phyloP scores from a whole-genome alignment of 352 stramenopile genomes.

The Phytophthora cactorum region DNA sequence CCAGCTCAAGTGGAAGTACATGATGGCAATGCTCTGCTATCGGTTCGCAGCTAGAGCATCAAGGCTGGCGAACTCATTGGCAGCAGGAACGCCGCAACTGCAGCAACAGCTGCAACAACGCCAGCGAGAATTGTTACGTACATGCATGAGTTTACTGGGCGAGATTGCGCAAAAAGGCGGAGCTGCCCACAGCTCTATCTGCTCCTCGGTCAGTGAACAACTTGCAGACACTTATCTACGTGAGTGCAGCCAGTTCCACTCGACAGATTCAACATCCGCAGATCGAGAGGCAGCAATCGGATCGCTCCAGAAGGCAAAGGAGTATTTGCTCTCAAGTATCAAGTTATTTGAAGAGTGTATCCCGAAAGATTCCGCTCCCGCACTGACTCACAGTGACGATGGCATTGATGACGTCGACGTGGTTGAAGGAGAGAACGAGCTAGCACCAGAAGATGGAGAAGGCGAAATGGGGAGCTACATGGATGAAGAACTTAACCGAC shows the following conservation, averaged over 20 bases:
- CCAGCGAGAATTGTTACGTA: slow-evolving; percentile 77
- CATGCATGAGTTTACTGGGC: slow-evolving; percentile 74
- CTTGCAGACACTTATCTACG: slow-evolving; percentile 84
- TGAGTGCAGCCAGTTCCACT: slow-evolving; percentile 53
- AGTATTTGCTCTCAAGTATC: slow-evolving; percentile 76
- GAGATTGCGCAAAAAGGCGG: slow-evolving; percentile 75
- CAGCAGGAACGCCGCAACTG: slow-evolving; percentile 55
- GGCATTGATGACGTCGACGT: slow-evolving; percentile 20
- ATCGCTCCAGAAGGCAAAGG: slow-evolving; percentile 60
- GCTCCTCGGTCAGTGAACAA: slow-evolving; percentile 80
- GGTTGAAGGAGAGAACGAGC: slow-evolving; percentile 22
- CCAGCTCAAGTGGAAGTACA: slow-evolving; percentile 92
- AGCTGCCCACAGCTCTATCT: slow-evolving; percentile 74
- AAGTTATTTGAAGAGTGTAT: slow-evolving; percentile 76
- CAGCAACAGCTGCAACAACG: slow-evolving; percentile 74
- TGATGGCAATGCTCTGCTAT: slow-evolving; percentile 92
- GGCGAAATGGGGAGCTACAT: slow-evolving; percentile 74
- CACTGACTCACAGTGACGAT: slow-evolving; percentile 40
- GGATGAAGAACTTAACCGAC: slow-evolving; percentile 72
- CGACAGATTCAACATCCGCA: slow-evolving; percentile 7
- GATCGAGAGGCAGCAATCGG: slow-evolving; percentile 34
- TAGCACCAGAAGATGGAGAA: slow-evolving; percentile 31
- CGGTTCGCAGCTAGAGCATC: slow-evolving; percentile 80
- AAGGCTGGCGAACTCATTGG: slow-evolving; percentile 67
- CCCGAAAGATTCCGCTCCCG: slow-evolving; percentile 30